Base-by-base conservation (phyloP, 2,329 filamentous ascomycete genomes). In the Xylariales sp. region DNA sequence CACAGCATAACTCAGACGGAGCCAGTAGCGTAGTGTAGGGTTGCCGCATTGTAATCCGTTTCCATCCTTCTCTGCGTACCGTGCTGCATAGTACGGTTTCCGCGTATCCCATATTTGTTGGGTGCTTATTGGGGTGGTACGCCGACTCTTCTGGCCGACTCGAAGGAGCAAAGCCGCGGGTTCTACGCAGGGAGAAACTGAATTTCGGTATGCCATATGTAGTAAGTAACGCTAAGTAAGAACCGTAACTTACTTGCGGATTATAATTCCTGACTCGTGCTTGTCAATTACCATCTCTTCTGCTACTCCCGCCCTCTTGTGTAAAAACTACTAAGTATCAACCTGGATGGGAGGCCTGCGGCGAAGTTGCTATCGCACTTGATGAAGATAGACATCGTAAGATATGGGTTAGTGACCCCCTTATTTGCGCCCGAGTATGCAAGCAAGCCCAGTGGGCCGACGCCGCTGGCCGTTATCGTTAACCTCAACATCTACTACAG, bases 241-340 rank as follows among this genome's bases (percentile, higher is more conserved):
- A 43, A 63, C 52, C 52, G 39, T 30, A 28, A 1, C 48, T 14
- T 50, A 50, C 52, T 30, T 52, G 16, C 53, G 32, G 30, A 63
- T 48, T 18, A 28, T 39, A 32, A 39, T 48, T 52, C 32, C 46
- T 62, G 58, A 58, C 64, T 66, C 64, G 57, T 52, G 46, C n/a
- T 57, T 48, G 52, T 36, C 9, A 39, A 9, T 12, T 12, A 39
- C n/a, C 32, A 14, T 5, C 30, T 23, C 43, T 7, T 18, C 16
- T 4, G 28, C 14, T 16, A 61, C 36, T 49, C 60, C 18, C 7
- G 32, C 41, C 30, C 46, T 57, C n/a, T 57, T 46, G 18, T 50
- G 36, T 52, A 34, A 41, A 12, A 45, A 23, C 3, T 18, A 23
- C 23, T 23, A 23, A 2, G 23, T 23, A 23, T 32, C 52, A 45